These are phyloP conservation scores for Aaosphaeria arxii DNA, from an alignment of 2,329 filamentous ascomycete species.

Conservation along the genomic window DNA sequence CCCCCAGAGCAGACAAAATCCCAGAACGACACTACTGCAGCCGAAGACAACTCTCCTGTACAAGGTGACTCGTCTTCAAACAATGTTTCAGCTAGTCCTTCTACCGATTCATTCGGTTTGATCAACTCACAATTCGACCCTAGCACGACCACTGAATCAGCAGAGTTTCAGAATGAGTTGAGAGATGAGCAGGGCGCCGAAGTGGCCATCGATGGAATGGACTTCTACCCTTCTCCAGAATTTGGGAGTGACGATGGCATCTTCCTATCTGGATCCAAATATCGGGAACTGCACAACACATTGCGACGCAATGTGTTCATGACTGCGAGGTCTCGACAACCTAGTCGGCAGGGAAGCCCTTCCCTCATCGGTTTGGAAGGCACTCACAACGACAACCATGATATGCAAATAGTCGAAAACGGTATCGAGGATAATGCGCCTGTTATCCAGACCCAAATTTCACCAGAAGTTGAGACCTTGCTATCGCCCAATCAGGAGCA, in stretches of 20 bases:
- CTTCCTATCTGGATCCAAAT: constrained; percentile 13
- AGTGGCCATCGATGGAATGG: too few relatives aligned
- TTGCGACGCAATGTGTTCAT: neutral
- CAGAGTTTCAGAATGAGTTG: too few relatives aligned
- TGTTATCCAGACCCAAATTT: neutral
- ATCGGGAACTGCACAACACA: constrained; percentile 14
- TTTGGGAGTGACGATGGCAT: constrained; percentile 6
- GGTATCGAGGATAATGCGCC: neutral
- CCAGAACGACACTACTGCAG: neutral
- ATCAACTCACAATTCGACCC: neutral
- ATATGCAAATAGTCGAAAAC: neutral
- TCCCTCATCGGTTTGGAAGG: neutral
- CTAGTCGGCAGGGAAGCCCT: neutral
- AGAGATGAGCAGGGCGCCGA: too few relatives aligned
- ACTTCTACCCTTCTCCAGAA: neutral
- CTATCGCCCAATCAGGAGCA: neutral
- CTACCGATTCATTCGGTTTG: neutral
- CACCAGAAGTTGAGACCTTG: neutral
- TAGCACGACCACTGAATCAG: too few relatives aligned
- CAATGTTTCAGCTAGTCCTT: neutral
- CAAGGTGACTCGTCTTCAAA: neutral
- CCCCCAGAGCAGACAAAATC: too few relatives aligned
- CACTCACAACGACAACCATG: neutral
- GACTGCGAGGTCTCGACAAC: neutral
- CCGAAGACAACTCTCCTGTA: neutral